Conservation (phyloP, 2,329 filamentous ascomycete species). For the Xylariaceae sp. region DNA sequence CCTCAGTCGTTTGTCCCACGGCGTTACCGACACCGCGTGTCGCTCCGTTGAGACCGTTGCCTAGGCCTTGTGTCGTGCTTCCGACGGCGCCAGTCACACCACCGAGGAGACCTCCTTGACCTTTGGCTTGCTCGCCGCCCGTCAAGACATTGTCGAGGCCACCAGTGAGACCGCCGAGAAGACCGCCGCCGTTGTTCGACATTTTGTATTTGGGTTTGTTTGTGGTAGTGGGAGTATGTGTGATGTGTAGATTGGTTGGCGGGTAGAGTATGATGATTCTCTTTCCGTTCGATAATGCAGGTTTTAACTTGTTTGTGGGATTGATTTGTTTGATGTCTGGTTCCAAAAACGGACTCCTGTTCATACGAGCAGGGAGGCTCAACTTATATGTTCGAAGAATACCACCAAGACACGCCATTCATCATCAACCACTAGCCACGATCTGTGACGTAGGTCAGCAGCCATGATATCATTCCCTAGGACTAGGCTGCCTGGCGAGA, state of each 20-base stretch:
- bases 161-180: conserved; percentile 31
- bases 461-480: conserved; percentile 20
- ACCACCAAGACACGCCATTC: no score
- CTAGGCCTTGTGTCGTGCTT: conserved; percentile 29
- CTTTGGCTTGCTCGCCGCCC: conserved; percentile 31
- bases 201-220: conserved; percentile 20
- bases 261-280: not conserved
- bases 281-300: not conserved
- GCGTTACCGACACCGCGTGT: conserved; percentile 28
- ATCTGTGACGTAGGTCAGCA: conserved; percentile 13
- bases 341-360: not conserved
- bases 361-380: conserved; percentile 3
- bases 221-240: conserved; percentile 5
- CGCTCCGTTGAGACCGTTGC: conserved; percentile 30
- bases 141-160: conserved; percentile 33
- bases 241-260: not conserved
- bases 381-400: conserved; percentile 16
- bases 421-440: conserved; percentile 13
- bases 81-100: conserved; percentile 29
- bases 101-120: conserved; percentile 32
- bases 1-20: conserved; percentile 30
- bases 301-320: conserved; percentile 2
- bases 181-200: conserved; percentile 33
- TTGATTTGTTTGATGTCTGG: not conserved
- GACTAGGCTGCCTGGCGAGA: conserved; percentile 6